Conservation (phyloP, 768 basidiomycete genomes). For the Russula lepida region DNA sequence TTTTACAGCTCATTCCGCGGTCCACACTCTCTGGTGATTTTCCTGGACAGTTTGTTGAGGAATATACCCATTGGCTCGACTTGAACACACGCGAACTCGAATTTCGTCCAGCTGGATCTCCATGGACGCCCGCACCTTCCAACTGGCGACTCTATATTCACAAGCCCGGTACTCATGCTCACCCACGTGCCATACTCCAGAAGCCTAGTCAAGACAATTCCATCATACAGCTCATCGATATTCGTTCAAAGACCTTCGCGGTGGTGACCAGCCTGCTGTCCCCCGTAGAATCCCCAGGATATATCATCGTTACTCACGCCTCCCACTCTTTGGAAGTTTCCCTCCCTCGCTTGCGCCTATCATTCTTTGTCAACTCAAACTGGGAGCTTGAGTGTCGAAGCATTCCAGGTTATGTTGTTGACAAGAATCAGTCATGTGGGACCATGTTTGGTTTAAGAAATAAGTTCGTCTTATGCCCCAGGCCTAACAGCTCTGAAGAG, state of each 20-base stretch:
- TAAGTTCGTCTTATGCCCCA: conserved; percentile 14
- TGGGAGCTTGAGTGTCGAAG: conserved; percentile 33
- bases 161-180: not conserved
- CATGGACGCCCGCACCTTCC: conserved; percentile 25
- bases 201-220: not conserved
- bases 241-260: not conserved
- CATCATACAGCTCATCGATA: not conserved
- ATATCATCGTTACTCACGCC: not conserved
- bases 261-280: not conserved
- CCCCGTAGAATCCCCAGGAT: not conserved
- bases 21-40: conserved; percentile 26
- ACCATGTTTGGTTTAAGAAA: conserved; percentile 37
- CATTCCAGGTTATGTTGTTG: conserved; percentile 36
- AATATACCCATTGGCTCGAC: conserved; percentile 32
- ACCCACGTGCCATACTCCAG: not conserved
- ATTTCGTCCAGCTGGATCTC: conserved; percentile 27
- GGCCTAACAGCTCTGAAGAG: not conserved
- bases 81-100: conserved; percentile 23
- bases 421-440: conserved; percentile 33
- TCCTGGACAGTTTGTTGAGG: conserved; percentile 26
- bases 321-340: conserved; percentile 16
- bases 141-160: conserved; percentile 25
- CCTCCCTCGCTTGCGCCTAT: conserved; percentile 35
- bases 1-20: conserved; percentile 29
- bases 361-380: conserved; percentile 32